A percentile compares a stretch with the other conserved stretches of the same genome.
These are phyloP conservation scores for Teratosphaeria nubilosa DNA, from an alignment of 2,329 filamentous ascomycete genomes.

Conservation along the genomic window DNA sequence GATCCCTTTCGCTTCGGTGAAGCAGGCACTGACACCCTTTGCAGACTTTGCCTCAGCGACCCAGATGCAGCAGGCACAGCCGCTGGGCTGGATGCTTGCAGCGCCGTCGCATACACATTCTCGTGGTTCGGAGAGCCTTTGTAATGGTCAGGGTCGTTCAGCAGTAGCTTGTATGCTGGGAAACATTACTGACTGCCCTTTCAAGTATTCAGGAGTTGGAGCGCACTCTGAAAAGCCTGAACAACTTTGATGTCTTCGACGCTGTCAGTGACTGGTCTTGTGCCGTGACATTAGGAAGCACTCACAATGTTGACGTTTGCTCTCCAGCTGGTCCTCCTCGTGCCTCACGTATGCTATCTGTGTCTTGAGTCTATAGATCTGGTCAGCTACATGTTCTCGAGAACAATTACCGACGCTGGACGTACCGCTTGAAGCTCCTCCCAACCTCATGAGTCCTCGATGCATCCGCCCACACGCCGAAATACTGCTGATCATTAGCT, in stretches of 20 bases:
- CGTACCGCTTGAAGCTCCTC: constrained; percentile 64
- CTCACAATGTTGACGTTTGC: constrained; percentile 75
- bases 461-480: constrained; percentile 66
- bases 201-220: constrained; percentile 29
- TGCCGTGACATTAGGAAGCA: constrained; percentile 5
- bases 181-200: constrained; percentile 11
- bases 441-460: constrained; percentile 64
- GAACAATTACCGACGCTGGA: not conserved
- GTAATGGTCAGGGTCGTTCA: constrained; percentile 12
- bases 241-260: constrained; percentile 36
- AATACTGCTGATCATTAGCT: constrained; percentile 48
- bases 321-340: constrained; percentile 59
- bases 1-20: not conserved
- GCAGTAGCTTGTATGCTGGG: constrained; percentile 11
- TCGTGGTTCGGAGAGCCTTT: constrained; percentile 2
- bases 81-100: not conserved
- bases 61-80: not conserved
- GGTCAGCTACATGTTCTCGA: not conserved
- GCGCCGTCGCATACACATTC: not conserved
- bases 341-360: constrained; percentile 66
- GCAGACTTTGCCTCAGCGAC: not conserved
- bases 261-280: constrained; percentile 10
- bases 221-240: constrained; percentile 40
- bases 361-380: constrained; percentile 56
- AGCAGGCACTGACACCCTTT: not conserved